Conservation (phyloP, 2,329 filamentous ascomycete genomes). For the Fusarium palustre region DNA sequence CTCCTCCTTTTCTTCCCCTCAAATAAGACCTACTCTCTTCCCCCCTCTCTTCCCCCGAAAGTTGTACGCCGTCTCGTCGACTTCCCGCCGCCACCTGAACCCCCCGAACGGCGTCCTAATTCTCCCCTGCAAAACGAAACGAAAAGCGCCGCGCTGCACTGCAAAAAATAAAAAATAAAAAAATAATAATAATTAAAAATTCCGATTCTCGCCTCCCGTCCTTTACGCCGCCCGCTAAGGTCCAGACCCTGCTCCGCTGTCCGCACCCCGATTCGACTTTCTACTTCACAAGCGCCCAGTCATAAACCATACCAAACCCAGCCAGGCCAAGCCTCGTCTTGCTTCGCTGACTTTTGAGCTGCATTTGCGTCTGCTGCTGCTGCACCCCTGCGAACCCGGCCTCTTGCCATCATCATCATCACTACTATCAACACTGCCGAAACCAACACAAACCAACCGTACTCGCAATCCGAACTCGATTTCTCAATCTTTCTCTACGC, state of each 20-base stretch:
- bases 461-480: slow-evolving; percentile 5
- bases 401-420: slow-evolving; percentile 27
- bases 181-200: too few relatives aligned
- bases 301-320: slow-evolving; percentile 15
- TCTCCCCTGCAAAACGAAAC: slow-evolving; percentile 20
- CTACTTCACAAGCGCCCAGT: slow-evolving; percentile 36
- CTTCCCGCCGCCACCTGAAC: slow-evolving; percentile 32
- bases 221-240: slow-evolving; percentile 41
- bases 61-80: slow-evolving; percentile 31
- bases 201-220: slow-evolving; percentile 43
- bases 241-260: slow-evolving; percentile 39
- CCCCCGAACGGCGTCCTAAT: slow-evolving; percentile 27
- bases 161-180: slow-evolving; percentile 8
- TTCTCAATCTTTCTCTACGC: slow-evolving; percentile 2
- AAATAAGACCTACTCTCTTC: slow-evolving; percentile 32
- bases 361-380: slow-evolving; percentile 26
- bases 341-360: slow-evolving; percentile 38
- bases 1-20: slow-evolving; percentile 38
- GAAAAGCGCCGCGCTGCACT: background rate
- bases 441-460: background rate
- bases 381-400: slow-evolving; percentile 26
- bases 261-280: slow-evolving; percentile 39
- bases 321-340: slow-evolving; percentile 39
- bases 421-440: background rate
- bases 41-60: slow-evolving; percentile 28